Evolutionary conservation across 139 green algal genomes (phyloP).

Genomic region (Yamagishiella unicocca): DNA sequence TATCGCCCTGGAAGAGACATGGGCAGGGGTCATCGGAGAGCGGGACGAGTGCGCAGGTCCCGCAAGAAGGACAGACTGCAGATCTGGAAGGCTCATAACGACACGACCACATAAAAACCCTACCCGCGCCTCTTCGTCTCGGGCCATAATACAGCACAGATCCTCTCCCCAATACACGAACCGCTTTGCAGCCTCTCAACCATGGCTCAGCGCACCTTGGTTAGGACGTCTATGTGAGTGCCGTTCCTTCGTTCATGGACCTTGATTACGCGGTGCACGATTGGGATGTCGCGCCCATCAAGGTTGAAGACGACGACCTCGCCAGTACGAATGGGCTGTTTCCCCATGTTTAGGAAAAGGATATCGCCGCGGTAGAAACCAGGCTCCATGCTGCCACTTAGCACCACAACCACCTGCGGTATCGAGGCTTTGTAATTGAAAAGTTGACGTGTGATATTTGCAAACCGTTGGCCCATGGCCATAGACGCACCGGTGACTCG

Average conservation of each 20-base stretch:
- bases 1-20: constrained; percentile 92
- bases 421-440: neutral
- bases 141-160: too few relatives aligned
- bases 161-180: too few relatives aligned
- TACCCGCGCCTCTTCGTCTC: too few relatives aligned
- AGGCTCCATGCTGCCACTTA: constrained; percentile 98
- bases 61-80: too few relatives aligned
- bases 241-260: constrained; percentile 72
- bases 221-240: constrained; percentile 86
- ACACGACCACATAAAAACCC: too few relatives aligned
- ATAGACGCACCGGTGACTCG: constrained; percentile 89
- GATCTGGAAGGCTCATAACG: too few relatives aligned
- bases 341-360: constrained; percentile 94
- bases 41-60: too few relatives aligned
- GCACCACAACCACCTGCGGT: constrained; percentile 94
- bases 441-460: too few relatives aligned
- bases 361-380: constrained; percentile 98
- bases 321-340: constrained; percentile 71
- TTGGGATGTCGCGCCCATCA: constrained; percentile 94
- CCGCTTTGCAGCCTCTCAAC: too few relatives aligned
- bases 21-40: too few relatives aligned
- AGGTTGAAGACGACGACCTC: constrained; percentile 97
- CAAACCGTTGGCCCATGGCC: neutral
- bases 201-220: constrained; percentile 90
- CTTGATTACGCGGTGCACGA: constrained; percentile 96